Evolutionary conservation across 1,284 basidiomycete species (phyloP).

Genomic region (Rhodofomes roseus): DNA sequence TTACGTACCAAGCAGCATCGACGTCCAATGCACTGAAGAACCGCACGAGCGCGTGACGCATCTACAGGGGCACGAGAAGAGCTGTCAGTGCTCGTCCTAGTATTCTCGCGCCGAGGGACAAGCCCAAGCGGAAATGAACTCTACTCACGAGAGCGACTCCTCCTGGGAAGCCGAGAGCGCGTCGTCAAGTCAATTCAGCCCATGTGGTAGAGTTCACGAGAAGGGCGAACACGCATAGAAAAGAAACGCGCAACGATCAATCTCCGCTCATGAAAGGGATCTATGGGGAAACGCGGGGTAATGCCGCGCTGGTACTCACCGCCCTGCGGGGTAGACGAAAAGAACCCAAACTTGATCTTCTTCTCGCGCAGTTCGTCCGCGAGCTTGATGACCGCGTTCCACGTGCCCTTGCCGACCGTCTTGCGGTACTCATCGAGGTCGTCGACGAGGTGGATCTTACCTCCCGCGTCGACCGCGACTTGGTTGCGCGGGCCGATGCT

Average conservation of each 20-base stretch:
- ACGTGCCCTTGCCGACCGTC: slow-evolving; percentile 62
- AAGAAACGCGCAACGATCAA: slow-evolving; percentile 21
- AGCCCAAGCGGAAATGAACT: not conserved
- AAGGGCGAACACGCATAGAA: slow-evolving; percentile 4
- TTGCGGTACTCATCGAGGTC: slow-evolving; percentile 69
- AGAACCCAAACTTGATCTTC: slow-evolving; percentile 84
- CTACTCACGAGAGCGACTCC: slow-evolving; percentile 79
- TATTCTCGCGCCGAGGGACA: not conserved
- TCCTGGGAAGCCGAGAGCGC: slow-evolving; percentile 41
- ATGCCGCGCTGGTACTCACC: slow-evolving; percentile 38
- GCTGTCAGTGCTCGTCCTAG: slow-evolving; percentile 11
- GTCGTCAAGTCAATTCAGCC: slow-evolving; percentile 8
- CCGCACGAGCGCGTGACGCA: slow-evolving; percentile 86
- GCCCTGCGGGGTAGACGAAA: slow-evolving; percentile 88
- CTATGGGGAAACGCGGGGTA: slow-evolving; percentile 4
- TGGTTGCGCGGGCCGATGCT: slow-evolving; percentile 77
- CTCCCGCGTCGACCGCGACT: slow-evolving; percentile 74
- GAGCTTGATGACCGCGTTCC: slow-evolving; percentile 75
- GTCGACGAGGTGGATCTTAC: slow-evolving; percentile 77
- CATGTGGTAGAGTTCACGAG: not conserved
- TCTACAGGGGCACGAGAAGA: slow-evolving; percentile 41
- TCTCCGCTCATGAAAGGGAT: slow-evolving; percentile 15
- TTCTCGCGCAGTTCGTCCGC: slow-evolving; percentile 79
- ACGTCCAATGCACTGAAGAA: slow-evolving; percentile 78
- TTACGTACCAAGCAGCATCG: slow-evolving; percentile 70